Conservation (phyloP, 495 filamentous ascomycete genomes). For the Acidomyces sp. region DNA sequence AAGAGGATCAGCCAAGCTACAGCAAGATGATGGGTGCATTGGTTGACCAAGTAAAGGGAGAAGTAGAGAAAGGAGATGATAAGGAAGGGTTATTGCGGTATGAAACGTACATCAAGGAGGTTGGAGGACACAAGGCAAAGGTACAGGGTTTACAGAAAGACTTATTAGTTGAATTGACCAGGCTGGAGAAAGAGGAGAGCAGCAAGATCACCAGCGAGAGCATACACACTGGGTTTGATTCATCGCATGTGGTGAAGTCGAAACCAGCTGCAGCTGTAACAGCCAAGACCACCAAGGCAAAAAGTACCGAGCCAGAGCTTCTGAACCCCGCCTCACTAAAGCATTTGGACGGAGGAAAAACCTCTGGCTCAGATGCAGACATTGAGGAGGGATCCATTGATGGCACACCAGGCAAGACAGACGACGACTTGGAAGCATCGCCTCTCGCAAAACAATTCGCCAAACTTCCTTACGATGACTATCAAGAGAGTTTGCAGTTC, state of each 20-base stretch:
- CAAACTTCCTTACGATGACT: conserved; percentile 62
- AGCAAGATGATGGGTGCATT: conserved; percentile 90
- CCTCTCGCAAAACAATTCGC: conserved; percentile 65
- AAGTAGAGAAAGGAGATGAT: conserved; percentile 55
- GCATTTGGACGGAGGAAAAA: conserved; percentile 27
- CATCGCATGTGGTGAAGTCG: conserved; percentile 51
- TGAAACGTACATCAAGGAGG: conserved; percentile 58
- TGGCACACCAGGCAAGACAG: conserved; percentile 25
- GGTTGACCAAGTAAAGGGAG: conserved; percentile 87
- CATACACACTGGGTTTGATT: conserved; percentile 82
- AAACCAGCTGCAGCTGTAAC: conserved; percentile 16
- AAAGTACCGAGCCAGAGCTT: conserved; percentile 46
- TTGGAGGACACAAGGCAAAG: conserved; percentile 61
- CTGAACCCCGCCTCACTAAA: conserved; percentile 48
- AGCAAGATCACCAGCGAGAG: conserved; percentile 88
- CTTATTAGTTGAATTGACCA: conserved; percentile 53
- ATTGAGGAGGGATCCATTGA: conserved; percentile 48
- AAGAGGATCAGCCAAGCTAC: conserved; percentile 67
- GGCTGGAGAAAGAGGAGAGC: conserved; percentile 75
- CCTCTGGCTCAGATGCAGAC: conserved; percentile 49
- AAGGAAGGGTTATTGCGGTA: conserved; percentile 51
- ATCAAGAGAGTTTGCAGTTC: conserved; percentile 58
- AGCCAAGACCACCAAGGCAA: conserved; percentile 28
- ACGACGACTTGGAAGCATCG: conserved; percentile 61
- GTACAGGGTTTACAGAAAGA: conserved; percentile 66